Evolutionary conservation across 176 grass and related monocot genomes (phyloP).

Genomic region (Zoysia pacifica): DNA sequence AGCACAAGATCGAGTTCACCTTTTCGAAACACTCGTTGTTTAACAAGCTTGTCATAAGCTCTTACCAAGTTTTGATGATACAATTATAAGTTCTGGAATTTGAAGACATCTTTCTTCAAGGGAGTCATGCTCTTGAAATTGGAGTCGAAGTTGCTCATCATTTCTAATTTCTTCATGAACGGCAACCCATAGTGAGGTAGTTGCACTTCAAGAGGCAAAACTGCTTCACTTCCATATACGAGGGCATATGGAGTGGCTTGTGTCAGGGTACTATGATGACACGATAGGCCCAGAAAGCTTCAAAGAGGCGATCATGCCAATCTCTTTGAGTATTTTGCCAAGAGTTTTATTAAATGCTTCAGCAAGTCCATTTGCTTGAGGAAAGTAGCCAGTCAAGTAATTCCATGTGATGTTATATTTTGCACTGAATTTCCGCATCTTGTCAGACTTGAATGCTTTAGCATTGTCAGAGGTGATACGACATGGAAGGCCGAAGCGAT

Average conservation of each 20-base stretch:
- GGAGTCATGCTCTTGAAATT: too few relatives aligned
- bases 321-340: neutral
- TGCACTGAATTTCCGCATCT: neutral
- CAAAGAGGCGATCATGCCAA: too few relatives aligned
- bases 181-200: neutral
- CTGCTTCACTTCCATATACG: too few relatives aligned
- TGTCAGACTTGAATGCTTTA: neutral
- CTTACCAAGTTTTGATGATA: neutral
- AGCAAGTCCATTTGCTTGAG: neutral
- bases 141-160: too few relatives aligned
- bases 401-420: neutral
- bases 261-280: neutral
- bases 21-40: neutral
- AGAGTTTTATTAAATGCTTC: neutral
- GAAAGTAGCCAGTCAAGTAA: neutral
- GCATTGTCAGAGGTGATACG: neutral
- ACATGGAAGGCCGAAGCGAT: neutral
- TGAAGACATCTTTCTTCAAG: too few relatives aligned
- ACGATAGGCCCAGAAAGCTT: neutral
- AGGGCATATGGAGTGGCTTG: neutral
- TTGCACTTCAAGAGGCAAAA: too few relatives aligned
- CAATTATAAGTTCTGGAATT: neutral
- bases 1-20: neutral
- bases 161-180: too few relatives aligned
- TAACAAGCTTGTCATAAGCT: neutral